Conservation (phyloP, 1,139 yeast species). For the Blastobotrys persicus region DNA sequence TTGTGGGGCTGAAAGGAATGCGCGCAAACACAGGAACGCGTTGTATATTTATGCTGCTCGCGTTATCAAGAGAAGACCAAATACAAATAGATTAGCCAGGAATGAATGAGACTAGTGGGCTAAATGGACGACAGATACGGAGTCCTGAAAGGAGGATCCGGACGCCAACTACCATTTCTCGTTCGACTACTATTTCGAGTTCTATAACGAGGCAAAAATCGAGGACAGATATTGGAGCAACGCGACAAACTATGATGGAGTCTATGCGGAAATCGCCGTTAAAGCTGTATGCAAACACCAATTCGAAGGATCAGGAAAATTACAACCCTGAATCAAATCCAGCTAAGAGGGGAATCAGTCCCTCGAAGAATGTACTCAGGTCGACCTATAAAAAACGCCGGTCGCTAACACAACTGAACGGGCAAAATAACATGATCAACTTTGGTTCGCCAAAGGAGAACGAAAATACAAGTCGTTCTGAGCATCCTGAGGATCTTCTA, state of each 20-base stretch:
- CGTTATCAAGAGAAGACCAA: too few species aligned
- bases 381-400: neutral
- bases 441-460: conserved; percentile 1
- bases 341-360: conserved; percentile 6
- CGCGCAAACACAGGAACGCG: neutral
- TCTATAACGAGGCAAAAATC: neutral
- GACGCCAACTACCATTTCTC: neutral
- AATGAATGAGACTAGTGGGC: neutral
- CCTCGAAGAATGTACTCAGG: neutral
- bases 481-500: neutral
- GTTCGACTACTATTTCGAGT: neutral
- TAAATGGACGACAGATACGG: neutral
- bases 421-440: neutral
- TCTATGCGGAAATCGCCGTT: conserved; percentile 6
- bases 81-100: too few species aligned
- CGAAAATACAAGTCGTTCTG: neutral
- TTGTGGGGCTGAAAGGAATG: neutral
- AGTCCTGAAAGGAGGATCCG: conserved; percentile 1
- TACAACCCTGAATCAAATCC: conserved; percentile 7
- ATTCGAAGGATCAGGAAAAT: conserved; percentile 5
- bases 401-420: neutral
- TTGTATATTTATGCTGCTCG: too few species aligned
- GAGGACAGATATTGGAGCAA: neutral
- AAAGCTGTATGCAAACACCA: conserved; percentile 7
- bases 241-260: conserved; percentile 1